A percentile compares a stretch with the other conserved stretches of the same genome.
These are phyloP conservation scores for Melastoma malabathricum DNA, from an alignment of 345 rosid genomes.

Conservation along the genomic window DNA sequence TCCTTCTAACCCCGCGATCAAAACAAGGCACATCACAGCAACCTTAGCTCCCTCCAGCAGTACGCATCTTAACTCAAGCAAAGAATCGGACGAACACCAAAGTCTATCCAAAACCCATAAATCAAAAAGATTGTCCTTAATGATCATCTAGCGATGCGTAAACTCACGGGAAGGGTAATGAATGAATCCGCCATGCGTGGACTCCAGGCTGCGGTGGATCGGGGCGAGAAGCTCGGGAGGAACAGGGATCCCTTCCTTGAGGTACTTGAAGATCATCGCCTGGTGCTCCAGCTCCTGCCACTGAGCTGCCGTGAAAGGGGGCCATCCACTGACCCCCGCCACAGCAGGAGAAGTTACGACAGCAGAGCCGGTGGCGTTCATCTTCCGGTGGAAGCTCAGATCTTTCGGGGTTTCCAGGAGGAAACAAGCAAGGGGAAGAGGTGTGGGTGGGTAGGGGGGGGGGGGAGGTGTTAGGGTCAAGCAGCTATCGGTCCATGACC, in stretches of 20 bases:
- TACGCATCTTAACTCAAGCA: too few relatives aligned
- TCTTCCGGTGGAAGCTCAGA: constrained; percentile 5
- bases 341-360: constrained; percentile 2
- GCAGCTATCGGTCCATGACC: too few relatives aligned
- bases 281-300: constrained; percentile 92
- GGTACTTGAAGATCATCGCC: constrained; percentile 73
- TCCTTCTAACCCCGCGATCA: too few relatives aligned
- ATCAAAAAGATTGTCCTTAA: too few relatives aligned
- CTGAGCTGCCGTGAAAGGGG: constrained; percentile 39
- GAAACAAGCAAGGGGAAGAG: too few relatives aligned
- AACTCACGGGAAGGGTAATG: constrained; percentile 27
- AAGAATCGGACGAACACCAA: too few relatives aligned
- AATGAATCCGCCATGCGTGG: constrained; percentile 19
- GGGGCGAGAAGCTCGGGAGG: constrained; percentile 63
- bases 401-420: background rate
- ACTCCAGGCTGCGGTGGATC: constrained; percentile 31
- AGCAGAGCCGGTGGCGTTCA: constrained; percentile 12
- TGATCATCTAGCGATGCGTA: background rate
- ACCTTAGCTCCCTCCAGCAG: too few relatives aligned
- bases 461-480: too few relatives aligned
- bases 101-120: too few relatives aligned
- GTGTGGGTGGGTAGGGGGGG: too few relatives aligned
- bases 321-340: constrained; percentile 6
- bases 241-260: constrained; percentile 53
- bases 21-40: too few relatives aligned